phyloP scores from a whole-genome alignment of 2,329 filamentous ascomycete genomes.

The Nothomitra cinnamomea region DNA sequence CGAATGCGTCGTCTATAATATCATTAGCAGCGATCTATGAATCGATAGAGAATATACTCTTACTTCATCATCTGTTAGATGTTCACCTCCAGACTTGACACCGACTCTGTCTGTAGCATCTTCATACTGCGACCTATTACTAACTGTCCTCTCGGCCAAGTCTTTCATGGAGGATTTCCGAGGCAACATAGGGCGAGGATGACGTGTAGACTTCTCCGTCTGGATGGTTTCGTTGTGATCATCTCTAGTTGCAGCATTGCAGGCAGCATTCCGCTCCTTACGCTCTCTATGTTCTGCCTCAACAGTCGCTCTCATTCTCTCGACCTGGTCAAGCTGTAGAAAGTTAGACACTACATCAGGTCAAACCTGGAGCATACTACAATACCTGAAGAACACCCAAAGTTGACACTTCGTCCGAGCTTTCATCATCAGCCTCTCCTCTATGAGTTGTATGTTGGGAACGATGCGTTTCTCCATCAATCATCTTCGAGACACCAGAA shows the following conservation, averaged over 20 bases:
- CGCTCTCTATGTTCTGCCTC: constrained; percentile 1
- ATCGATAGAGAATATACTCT: background rate
- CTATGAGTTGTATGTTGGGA: background rate
- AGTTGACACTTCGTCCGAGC: background rate
- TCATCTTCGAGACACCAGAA: background rate
- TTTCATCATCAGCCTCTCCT: background rate
- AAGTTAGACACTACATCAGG: background rate
- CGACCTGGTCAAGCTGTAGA: constrained; percentile 3
- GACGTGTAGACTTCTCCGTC: background rate
- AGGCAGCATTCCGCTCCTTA: background rate
- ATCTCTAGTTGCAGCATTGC: background rate
- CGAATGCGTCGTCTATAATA: background rate
- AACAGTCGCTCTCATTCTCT: constrained; percentile 2
- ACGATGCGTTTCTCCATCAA: background rate
- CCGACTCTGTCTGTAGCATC: background rate
- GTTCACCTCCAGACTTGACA: constrained; percentile 1
- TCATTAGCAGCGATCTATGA: background rate
- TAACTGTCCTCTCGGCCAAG: background rate
- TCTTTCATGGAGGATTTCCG: constrained; percentile 8
- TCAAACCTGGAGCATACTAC: background rate
- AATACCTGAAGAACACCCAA: constrained; percentile 6
- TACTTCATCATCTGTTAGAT: background rate
- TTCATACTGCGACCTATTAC: background rate
- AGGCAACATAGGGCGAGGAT: background rate
- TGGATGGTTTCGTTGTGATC: background rate